A percentile compares a stretch with the other conserved stretches of the same genome.
Evolutionary conservation across 371 early-diverging fungal genomes (phyloP).

Genomic region (Parasitella parasitica): DNA sequence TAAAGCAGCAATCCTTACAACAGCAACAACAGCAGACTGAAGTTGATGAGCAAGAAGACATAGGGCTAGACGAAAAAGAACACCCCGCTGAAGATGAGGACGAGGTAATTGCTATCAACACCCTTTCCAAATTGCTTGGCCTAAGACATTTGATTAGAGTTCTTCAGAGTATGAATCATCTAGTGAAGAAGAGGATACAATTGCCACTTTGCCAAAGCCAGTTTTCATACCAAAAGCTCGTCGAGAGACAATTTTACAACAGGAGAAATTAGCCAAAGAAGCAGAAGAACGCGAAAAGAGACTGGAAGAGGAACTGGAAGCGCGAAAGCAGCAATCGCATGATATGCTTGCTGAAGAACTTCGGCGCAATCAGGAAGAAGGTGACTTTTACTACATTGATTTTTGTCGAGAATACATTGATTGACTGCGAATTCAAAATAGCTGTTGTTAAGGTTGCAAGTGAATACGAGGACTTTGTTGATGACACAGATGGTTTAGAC

Average conservation of each 20-base stretch:
- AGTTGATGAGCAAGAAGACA: conserved; percentile 26
- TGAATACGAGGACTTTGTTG: conserved; percentile 55
- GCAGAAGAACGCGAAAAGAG: conserved; percentile 59
- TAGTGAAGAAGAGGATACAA: conserved; percentile 51
- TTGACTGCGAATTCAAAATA: no score
- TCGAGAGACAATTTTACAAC: conserved; percentile 67
- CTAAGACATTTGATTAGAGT: conserved; percentile 24
- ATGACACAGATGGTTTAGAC: conserved; percentile 90
- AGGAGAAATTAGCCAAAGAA: conserved; percentile 60
- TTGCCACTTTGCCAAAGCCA: conserved; percentile 67
- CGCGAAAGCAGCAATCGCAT: conserved; percentile 73
- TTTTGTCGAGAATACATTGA: no score
- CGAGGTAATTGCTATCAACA: not conserved
- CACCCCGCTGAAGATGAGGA: no score
- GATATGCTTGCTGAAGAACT: conserved; percentile 74
- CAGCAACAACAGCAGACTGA: conserved; percentile 25
- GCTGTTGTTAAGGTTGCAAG: conserved; percentile 29
- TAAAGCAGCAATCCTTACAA: conserved; percentile 42
- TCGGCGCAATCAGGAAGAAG: conserved; percentile 40
- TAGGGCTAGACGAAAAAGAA: no score
- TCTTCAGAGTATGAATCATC: conserved; percentile 68
- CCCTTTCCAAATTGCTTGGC: not conserved
- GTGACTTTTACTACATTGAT: conserved; percentile 6
- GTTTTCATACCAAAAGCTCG: conserved; percentile 83
- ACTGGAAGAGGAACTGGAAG: conserved; percentile 58